These are phyloP conservation scores for Entomophthora muscae DNA, from an alignment of 371 early-diverging fungal species.

Conservation along the genomic window DNA sequence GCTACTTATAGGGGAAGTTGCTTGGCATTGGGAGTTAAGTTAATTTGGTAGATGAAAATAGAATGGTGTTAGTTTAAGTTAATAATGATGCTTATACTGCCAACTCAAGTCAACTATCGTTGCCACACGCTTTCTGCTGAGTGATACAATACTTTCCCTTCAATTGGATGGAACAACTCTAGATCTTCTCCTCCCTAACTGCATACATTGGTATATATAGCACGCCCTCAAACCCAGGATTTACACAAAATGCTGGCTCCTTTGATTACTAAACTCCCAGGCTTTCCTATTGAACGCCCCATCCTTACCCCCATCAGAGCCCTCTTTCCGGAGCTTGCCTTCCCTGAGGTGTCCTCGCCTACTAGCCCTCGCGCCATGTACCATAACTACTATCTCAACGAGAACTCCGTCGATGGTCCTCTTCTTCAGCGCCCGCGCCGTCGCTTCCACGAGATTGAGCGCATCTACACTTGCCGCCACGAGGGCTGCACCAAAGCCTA, in stretches of 20 bases:
- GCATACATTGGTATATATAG: too few relatives aligned
- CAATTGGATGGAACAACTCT: too few relatives aligned
- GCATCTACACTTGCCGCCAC: conserved; percentile 5
- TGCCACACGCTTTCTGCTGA: too few relatives aligned
- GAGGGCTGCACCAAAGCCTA: conserved; percentile 11
- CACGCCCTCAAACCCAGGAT: too few relatives aligned
- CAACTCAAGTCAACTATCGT: too few relatives aligned
- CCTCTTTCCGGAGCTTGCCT: background rate
- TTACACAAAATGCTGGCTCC: background rate
- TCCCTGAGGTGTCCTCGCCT: background rate
- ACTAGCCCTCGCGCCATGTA: background rate
- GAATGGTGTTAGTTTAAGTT: too few relatives aligned
- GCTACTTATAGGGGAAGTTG: too few relatives aligned
- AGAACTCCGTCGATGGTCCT: background rate
- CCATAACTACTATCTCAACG: background rate
- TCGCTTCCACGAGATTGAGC: conserved; percentile 6
- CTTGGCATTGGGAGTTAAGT: too few relatives aligned
- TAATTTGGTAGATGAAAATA: too few relatives aligned
- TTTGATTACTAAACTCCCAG: background rate
- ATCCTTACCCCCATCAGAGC: background rate
- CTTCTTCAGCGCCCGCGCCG: background rate
- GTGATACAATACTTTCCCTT: too few relatives aligned
- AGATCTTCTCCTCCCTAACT: too few relatives aligned
- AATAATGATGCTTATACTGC: too few relatives aligned
- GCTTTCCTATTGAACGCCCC: background rate